A percentile compares a stretch with the other conserved stretches of the same genome.
Conservation (phyloP, 305 asterid genomes). For the Galium porrigens region DNA sequence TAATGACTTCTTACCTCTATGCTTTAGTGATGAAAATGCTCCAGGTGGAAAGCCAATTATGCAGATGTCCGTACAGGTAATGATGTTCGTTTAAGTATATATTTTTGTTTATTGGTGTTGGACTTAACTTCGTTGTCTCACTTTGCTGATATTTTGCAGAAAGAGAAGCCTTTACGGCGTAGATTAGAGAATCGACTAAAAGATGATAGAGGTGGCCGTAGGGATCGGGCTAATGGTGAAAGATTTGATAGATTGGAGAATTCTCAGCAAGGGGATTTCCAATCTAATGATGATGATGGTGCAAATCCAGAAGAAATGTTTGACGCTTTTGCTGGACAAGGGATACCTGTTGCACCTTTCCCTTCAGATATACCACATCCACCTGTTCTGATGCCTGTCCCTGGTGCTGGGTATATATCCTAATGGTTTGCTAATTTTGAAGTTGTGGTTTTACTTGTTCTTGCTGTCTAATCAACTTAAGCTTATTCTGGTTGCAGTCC, state of each 20-base stretch:
- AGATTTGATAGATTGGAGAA: slow-evolving; percentile 66
- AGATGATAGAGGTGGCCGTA: slow-evolving; percentile 66
- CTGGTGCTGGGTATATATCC: slow-evolving; percentile 88
- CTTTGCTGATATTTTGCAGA: slow-evolving; percentile 34
- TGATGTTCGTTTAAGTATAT: neutral
- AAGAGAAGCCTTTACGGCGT: slow-evolving; percentile 60
- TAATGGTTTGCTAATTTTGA: neutral
- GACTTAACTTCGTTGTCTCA: slow-evolving; percentile 1
- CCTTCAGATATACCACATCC: slow-evolving; percentile 74
- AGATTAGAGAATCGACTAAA: slow-evolving; percentile 55
- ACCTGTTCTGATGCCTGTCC: slow-evolving; percentile 96
- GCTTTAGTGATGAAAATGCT: slow-evolving; percentile 69
- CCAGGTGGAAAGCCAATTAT: slow-evolving; percentile 92
- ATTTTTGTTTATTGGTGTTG: neutral
- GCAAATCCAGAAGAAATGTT: slow-evolving; percentile 61
- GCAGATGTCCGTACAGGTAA: slow-evolving; percentile 75
- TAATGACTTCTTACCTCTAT: slow-evolving; percentile 17
- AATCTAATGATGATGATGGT: slow-evolving; percentile 38
- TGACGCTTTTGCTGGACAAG: slow-evolving; percentile 74
- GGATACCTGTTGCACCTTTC: slow-evolving; percentile 59
- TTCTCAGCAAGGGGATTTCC: slow-evolving; percentile 46
- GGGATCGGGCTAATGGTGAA: slow-evolving; percentile 61
- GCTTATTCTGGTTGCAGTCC: slow-evolving; percentile 42
- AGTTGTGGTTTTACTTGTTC: neutral
- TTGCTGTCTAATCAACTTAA: slow-evolving; percentile 11